Conservation (phyloP, 768 basidiomycete genomes). For the Tricholoma terreum region DNA sequence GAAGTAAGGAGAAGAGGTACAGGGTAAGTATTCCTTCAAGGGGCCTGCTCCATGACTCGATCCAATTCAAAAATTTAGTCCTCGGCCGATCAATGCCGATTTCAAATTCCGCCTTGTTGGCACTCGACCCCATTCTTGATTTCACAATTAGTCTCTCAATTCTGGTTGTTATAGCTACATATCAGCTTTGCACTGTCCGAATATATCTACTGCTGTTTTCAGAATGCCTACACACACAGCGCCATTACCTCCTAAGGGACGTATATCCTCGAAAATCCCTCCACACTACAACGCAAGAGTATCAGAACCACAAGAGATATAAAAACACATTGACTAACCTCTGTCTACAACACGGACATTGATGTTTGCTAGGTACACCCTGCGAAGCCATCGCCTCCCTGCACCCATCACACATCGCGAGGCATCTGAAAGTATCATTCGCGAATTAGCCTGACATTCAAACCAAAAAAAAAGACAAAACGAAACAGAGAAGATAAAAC, state of each 20-base stretch:
- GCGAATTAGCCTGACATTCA: too few relatives aligned
- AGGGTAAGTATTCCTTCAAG: not conserved
- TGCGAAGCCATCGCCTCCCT: slow-evolving; percentile 57
- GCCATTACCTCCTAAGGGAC: slow-evolving; percentile 40
- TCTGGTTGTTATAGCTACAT: not conserved
- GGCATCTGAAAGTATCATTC: slow-evolving; percentile 32
- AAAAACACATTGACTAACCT: slow-evolving; percentile 28
- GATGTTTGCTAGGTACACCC: slow-evolving; percentile 53
- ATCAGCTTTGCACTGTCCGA: not conserved
- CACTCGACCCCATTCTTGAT: not conserved
- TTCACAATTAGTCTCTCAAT: not conserved
- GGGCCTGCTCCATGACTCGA: slow-evolving; percentile 6
- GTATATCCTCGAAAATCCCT: slow-evolving; percentile 61
- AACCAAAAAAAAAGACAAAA: not conserved
- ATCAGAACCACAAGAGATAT: not conserved
- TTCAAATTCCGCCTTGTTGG: not conserved
- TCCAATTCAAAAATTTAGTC: not conserved
- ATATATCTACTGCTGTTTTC: not conserved
- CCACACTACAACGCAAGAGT: slow-evolving; percentile 25
- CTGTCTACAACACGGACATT: slow-evolving; percentile 67
- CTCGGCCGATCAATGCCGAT: slow-evolving; percentile 1
- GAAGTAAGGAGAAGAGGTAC: slow-evolving; percentile 3
- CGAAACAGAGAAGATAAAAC: slow-evolving; percentile 2
- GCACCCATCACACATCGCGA: slow-evolving; percentile 66
- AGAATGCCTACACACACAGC: too few relatives aligned